phyloP scores from a whole-genome alignment of 306 rosid genomes.

The Cyclanthera cordifolia region DNA sequence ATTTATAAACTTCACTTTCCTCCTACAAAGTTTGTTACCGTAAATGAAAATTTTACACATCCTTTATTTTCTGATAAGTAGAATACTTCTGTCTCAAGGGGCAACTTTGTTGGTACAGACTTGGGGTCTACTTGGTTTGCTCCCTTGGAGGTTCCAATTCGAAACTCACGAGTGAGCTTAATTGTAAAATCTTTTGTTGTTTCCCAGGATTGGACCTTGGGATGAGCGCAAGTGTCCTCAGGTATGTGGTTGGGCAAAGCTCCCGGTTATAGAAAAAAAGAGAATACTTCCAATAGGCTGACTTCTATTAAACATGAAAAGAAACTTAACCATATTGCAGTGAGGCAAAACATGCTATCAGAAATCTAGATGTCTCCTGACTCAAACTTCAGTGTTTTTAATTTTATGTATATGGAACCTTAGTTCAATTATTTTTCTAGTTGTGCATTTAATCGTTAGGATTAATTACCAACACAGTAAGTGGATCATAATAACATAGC shows the following conservation, averaged over 20 bases:
- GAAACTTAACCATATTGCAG: neutral
- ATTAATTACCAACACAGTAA: neutral
- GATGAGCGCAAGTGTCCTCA: too few species aligned
- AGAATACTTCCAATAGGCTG: neutral
- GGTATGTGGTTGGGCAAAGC: too few species aligned
- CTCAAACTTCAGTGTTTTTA: neutral
- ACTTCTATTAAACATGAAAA: neutral
- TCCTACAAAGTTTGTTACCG: neutral
- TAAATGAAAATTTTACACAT: neutral
- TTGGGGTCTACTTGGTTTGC: too few species aligned
- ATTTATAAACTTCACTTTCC: neutral
- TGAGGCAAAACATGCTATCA: neutral
- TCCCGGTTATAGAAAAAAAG: too few species aligned
- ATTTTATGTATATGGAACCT: conserved; percentile 3
- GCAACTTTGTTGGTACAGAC: too few species aligned
- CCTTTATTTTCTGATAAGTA: neutral
- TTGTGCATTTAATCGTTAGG: neutral
- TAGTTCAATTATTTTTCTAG: neutral
- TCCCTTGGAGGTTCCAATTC: too few species aligned
- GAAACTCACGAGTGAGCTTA: too few species aligned
- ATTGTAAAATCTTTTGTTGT: too few species aligned
- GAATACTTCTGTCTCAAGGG: neutral
- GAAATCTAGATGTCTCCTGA: neutral
- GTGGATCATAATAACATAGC: neutral
- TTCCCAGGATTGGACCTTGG: too few species aligned